Conservation (phyloP, 441 rosid genomes). For the Gossypium laxum region DNA sequence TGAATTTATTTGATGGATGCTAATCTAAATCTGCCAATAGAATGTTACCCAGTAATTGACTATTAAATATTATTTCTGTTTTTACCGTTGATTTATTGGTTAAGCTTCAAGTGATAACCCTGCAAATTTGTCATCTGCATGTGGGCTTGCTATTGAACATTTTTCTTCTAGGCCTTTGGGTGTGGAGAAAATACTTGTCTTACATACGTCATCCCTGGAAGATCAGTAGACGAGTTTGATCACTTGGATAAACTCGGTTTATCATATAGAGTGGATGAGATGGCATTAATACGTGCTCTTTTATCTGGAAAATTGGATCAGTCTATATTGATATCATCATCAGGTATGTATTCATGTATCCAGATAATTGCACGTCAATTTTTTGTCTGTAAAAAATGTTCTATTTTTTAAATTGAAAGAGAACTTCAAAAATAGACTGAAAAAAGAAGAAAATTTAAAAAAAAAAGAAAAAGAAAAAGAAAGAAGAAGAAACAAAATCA, state of each 20-base stretch:
- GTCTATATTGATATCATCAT: slow-evolving; percentile 41
- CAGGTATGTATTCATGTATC: slow-evolving; percentile 37
- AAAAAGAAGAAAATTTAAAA: not conserved
- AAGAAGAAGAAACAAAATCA: no score
- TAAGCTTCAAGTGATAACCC: not conserved
- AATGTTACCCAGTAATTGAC: not conserved
- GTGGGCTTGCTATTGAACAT: not conserved
- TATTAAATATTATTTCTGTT: not conserved
- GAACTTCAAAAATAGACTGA: not conserved
- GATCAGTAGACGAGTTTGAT: slow-evolving; percentile 39
- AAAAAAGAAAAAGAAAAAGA: not conserved
- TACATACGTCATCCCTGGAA: slow-evolving; percentile 50
- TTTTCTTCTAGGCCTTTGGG: slow-evolving; percentile 40
- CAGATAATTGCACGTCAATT: not conserved
- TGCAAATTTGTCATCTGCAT: not conserved
- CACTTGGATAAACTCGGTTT: slow-evolving; percentile 41
- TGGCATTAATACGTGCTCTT: slow-evolving; percentile 54
- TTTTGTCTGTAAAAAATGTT: not conserved
- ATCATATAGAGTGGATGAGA: slow-evolving; percentile 53
- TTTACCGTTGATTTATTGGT: slow-evolving; percentile 1
- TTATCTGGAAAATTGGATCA: slow-evolving; percentile 60
- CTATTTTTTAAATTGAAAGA: not conserved
- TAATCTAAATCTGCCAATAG: not conserved
- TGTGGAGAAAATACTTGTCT: slow-evolving; percentile 34
- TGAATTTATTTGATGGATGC: not conserved